Percentiles rank a stretch among this genome's conserved stretches.
phyloP scores from a whole-genome alignment of 164 flowering plant genomes.

The Annona cherimola region DNA sequence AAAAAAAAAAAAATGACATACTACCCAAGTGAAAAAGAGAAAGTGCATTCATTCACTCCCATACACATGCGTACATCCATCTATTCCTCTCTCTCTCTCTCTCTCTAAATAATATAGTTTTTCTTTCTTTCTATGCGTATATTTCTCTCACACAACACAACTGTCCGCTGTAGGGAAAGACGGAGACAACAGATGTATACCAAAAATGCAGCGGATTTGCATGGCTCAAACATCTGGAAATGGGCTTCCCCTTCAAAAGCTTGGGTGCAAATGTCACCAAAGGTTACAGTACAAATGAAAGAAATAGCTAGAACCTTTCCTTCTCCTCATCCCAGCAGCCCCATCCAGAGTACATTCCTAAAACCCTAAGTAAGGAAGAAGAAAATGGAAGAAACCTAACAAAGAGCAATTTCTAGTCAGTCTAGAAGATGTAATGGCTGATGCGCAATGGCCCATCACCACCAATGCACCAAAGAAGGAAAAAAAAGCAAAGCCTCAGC shows the following conservation, averaged over 20 bases:
- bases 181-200: constrained; percentile 22
- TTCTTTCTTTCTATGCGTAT: background rate
- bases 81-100: background rate
- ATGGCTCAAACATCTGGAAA: constrained; percentile 21
- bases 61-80: constrained; percentile 9
- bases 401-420: background rate
- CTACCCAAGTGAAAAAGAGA: constrained; percentile 1
- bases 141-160: background rate
- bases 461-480: constrained; percentile 4
- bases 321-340: no score
- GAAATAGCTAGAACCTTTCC: background rate
- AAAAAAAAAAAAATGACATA: background rate
- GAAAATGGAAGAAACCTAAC: background rate
- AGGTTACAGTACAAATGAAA: background rate
- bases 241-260: constrained; percentile 11
- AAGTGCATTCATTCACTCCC: constrained; percentile 13
- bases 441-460: constrained; percentile 25
- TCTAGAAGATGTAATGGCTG: background rate
- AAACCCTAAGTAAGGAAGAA: background rate
- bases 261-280: background rate
- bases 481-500: background rate
- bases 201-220: constrained; percentile 19
- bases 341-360: no score
- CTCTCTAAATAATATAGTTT: background rate
- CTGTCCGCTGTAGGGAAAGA: background rate